Percentiles rank a stretch among this genome's conserved stretches.
phyloP scores from a whole-genome alignment of 371 early-diverging fungal species.

The Mortierella sp. region DNA sequence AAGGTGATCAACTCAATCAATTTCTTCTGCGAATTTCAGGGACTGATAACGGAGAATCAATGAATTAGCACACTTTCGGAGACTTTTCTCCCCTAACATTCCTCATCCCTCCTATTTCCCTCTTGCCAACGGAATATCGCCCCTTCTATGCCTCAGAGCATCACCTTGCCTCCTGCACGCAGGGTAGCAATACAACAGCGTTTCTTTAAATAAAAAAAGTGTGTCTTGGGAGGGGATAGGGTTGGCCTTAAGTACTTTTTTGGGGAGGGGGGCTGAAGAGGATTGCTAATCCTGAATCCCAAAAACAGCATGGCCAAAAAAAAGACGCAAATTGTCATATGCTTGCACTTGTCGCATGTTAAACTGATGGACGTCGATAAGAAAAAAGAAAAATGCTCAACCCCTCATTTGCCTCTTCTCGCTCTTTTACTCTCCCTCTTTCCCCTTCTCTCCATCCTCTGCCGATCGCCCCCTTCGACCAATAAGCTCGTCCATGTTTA shows the following conservation, averaged over 20 bases:
- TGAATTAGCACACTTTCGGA: neutral
- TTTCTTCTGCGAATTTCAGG: neutral
- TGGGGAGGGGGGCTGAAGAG: neutral
- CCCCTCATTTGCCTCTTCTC: neutral
- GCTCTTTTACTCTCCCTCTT: too few relatives aligned
- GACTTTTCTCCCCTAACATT: neutral
- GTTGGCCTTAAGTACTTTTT: constrained; percentile 4
- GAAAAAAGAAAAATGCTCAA: neutral
- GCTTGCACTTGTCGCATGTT: neutral
- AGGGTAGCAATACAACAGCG: neutral
- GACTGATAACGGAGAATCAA: neutral
- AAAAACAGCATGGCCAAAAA: constrained; percentile 2
- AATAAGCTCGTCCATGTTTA: neutral
- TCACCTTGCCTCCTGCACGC: neutral
- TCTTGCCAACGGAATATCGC: neutral
- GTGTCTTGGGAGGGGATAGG: neutral
- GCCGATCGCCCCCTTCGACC: neutral
- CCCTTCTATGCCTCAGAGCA: neutral
- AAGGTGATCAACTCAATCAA: neutral
- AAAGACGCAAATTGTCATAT: constrained; percentile 12
- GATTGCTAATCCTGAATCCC: constrained; percentile 19
- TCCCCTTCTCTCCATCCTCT: neutral
- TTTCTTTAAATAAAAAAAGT: neutral
- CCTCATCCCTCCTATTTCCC: neutral
- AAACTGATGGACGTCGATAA: constrained; percentile 10